A percentile compares a stretch with the other conserved stretches of the same genome.
Conservation (phyloP, 1,284 basidiomycete genomes). For the Wallemia hederae region DNA sequence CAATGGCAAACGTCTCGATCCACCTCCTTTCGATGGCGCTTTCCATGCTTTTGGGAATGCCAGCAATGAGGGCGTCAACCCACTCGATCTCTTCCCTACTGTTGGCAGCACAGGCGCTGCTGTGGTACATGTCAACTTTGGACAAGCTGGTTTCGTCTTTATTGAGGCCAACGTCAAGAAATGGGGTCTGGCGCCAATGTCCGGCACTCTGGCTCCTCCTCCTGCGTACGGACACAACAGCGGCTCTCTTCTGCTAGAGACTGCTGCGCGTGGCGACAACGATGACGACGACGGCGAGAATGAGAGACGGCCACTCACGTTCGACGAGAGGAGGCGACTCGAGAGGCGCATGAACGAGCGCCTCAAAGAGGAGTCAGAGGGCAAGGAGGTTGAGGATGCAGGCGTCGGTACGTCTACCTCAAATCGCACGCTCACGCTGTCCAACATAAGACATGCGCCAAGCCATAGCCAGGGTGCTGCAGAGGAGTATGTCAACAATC, state of each 20-base stretch:
- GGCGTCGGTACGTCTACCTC: conserved; percentile 4
- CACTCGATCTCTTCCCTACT: conserved; percentile 77
- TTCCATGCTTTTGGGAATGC: background rate
- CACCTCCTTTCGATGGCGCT: conserved; percentile 23
- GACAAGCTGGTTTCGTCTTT: conserved; percentile 84
- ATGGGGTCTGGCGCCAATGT: conserved; percentile 83
- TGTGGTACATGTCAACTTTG: conserved; percentile 77
- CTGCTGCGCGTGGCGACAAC: conserved; percentile 22
- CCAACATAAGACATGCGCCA: conserved; percentile 6
- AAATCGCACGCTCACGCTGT: conserved; percentile 1
- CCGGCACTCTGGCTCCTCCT: conserved; percentile 75
- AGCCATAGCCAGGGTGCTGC: background rate
- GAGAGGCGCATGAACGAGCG: background rate
- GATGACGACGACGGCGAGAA: conserved; percentile 6
- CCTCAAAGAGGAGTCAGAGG: conserved; percentile 4
- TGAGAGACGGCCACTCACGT: conserved; percentile 1
- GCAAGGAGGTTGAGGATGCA: conserved; percentile 4
- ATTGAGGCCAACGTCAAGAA: conserved; percentile 97
- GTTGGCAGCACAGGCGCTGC: conserved; percentile 80
- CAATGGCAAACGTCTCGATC: conserved; percentile 78
- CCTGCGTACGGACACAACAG: conserved; percentile 83
- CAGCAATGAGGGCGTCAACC: conserved; percentile 32
- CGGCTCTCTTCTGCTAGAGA: conserved; percentile 71
- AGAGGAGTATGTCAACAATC: conserved; percentile 16
- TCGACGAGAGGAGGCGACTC: background rate